Evolutionary conservation across 495 filamentous ascomycete genomes (phyloP).

Genomic region (Rhizodiscina lignyota): DNA sequence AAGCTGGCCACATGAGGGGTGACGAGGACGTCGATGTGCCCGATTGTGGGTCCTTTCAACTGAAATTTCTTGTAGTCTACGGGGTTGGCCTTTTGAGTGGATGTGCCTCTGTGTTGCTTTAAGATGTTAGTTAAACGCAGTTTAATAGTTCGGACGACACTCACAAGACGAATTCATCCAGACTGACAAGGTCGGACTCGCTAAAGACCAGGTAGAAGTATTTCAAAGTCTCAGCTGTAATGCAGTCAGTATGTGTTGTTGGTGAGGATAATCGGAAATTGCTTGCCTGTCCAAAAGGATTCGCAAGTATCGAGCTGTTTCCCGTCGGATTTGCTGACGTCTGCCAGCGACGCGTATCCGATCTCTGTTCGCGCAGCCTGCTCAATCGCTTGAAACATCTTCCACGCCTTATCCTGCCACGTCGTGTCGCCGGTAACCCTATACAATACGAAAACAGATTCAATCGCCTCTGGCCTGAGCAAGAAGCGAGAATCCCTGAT

Average conservation of each 20-base stretch:
- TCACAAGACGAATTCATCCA: conserved; percentile 69
- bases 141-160: neutral
- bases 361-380: conserved; percentile 27
- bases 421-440: conserved; percentile 37
- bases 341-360: conserved; percentile 30
- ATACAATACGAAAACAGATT: conserved; percentile 41
- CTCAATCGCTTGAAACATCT: conserved; percentile 36
- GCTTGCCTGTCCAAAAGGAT: conserved; percentile 55
- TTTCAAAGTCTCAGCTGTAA: conserved; percentile 62
- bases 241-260: too few relatives aligned
- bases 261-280: too few relatives aligned
- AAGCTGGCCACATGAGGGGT: too few relatives aligned
- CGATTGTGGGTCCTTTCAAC: too few relatives aligned
- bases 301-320: conserved; percentile 26
- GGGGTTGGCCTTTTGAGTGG: conserved; percentile 22
- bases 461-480: conserved; percentile 41
- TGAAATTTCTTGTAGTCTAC: too few relatives aligned
- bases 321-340: conserved; percentile 11
- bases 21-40: too few relatives aligned
- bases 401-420: conserved; percentile 44
- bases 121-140: neutral
- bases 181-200: conserved; percentile 48
- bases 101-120: conserved; percentile 31
- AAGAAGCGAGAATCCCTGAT: too few relatives aligned
- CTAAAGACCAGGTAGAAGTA: conserved; percentile 71